Evolutionary conservation across 1,139 yeast species (phyloP).

Genomic region (Magnusiomyces fungicola): DNA sequence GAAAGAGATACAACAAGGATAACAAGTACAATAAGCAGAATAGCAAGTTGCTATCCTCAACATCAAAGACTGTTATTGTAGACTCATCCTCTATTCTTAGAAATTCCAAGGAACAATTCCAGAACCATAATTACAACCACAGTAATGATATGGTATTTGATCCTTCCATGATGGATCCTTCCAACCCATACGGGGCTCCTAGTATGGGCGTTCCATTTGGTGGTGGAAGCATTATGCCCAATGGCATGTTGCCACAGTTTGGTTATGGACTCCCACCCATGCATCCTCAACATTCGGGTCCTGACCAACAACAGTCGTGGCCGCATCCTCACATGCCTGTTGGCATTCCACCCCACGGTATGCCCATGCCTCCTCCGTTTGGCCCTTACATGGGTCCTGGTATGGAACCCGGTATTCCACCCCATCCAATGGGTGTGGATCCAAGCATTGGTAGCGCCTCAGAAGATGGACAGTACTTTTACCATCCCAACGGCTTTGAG

Average conservation of each 20-base stretch:
- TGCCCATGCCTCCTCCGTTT: not conserved
- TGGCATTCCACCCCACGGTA: not conserved
- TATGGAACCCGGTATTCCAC: not conserved
- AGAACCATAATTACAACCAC: not conserved
- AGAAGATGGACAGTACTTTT: not conserved
- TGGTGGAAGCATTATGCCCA: not conserved
- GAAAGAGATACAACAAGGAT: too few species aligned
- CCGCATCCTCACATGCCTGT: not conserved
- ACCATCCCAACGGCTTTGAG: not conserved
- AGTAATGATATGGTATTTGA: too few species aligned
- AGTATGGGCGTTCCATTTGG: too few species aligned
- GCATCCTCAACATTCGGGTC: not conserved
- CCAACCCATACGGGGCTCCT: too few species aligned
- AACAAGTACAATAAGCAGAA: too few species aligned
- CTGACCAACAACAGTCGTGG: not conserved
- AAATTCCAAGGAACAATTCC: not conserved
- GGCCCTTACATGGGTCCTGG: constrained; percentile 1
- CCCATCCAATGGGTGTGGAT: not conserved
- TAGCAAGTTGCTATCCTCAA: too few species aligned
- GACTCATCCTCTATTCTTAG: not conserved
- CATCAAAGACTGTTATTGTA: not conserved
- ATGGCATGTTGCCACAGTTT: not conserved
- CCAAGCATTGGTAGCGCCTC: too few species aligned
- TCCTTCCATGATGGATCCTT: too few species aligned
- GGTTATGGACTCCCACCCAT: not conserved